Base-by-base conservation (phyloP, 208 protist genomes). In the Leishmania martiniquensis region DNA sequence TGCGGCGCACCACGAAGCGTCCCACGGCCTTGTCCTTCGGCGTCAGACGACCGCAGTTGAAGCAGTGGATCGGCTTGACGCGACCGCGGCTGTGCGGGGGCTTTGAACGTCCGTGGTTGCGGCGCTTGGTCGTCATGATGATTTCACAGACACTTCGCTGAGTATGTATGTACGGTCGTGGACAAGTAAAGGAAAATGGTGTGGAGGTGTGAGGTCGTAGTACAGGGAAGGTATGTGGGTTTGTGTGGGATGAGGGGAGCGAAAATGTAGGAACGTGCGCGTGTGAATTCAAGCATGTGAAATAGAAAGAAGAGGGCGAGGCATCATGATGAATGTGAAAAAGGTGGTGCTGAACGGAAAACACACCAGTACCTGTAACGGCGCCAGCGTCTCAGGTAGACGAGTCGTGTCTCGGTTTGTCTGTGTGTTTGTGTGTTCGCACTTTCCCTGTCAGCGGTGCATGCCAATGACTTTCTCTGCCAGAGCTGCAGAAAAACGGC, bases 21-120 rank as follows among this genome's bases (percentile, higher is more conserved):
- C 99, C 98, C 80, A 99, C 96, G 32, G 98, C 98, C 94, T 99
- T 99, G 81, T 99, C 99, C 96, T 99, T 98, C 66, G 94, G 89
- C 42, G 80, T 87, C 73, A 98, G 90, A 68, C 93, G 95, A 84
- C 91, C 89, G 85, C 95, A 98, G 95, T 98, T 98, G 87, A 96
- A 96, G 92, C 95, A 98, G 92, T 97, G 93, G 72, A 98, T 90
- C 55, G 93, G 95, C 76, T 89, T 95, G 82, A 93, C 90, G 84
- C 93, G 95, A 72, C 93, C 95, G 85, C 95, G 95, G 89, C 90
- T 93, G 93, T 90, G 75, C 87, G 94, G 91, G 73, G 92, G 95
- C 91, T 98, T 98, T 60, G 93, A 85, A 86, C 95, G 93, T 83
- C 95, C 95, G 83, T 97, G 92, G 85, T 98, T 98, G 90, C 95